Evolutionary conservation across 1,139 yeast species (phyloP).

Genomic region (Suhomyces kunorum): DNA sequence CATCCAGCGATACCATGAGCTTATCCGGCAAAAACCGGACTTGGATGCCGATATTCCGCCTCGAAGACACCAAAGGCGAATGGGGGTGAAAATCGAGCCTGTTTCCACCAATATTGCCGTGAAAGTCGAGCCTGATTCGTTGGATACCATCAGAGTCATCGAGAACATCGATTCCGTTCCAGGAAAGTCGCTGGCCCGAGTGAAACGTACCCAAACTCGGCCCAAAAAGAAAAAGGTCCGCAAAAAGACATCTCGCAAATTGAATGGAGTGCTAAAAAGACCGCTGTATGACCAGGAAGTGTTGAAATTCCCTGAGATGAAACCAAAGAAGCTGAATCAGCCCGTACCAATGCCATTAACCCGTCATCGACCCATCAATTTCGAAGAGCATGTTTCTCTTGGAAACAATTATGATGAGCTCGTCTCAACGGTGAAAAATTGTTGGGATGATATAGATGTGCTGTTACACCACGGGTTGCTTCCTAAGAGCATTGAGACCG

Average conservation of each 20-base stretch:
- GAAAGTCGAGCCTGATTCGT: no score
- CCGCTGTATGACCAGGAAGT: slow-evolving; percentile 1
- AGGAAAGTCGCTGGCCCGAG: neutral
- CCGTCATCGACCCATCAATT: slow-evolving; percentile 9
- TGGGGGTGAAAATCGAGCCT: neutral
- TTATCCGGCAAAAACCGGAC: slow-evolving; percentile 19
- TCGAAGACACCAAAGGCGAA: neutral
- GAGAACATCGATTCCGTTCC: neutral
- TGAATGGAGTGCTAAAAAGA: neutral
- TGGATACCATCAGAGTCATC: no score
- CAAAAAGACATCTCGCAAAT: neutral
- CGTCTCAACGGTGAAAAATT: slow-evolving; percentile 21
- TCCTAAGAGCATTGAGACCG: slow-evolving; percentile 27
- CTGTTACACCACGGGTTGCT: slow-evolving; percentile 25
- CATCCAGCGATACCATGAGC: slow-evolving; percentile 22
- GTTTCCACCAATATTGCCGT: neutral
- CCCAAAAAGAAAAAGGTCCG: neutral
- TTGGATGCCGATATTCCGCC: slow-evolving; percentile 34
- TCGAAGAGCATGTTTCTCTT: slow-evolving; percentile 21
- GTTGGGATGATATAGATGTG: slow-evolving; percentile 25
- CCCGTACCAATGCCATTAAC: slow-evolving; percentile 1
- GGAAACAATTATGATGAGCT: slow-evolving; percentile 22
- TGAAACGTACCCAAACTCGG: neutral
- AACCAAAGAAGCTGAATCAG: neutral
- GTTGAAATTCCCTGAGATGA: neutral